Evolutionary conservation across 2,329 filamentous ascomycete genomes (phyloP), one percentile per base, ranked within the genome.

Genomic region (Fusarium domesticum): DNA sequence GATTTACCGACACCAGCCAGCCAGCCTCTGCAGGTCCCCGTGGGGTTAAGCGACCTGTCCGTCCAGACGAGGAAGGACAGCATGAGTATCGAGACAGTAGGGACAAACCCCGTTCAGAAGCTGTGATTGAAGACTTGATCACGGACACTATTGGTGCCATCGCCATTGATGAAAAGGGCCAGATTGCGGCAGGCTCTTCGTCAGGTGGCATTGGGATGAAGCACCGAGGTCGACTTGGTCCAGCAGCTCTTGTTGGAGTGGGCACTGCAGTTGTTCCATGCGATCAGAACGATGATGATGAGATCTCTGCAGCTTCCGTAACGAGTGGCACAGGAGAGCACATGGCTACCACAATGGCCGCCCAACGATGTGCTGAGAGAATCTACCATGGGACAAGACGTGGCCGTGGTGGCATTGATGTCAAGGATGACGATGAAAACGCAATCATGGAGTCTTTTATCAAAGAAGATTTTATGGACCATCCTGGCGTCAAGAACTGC

Each of bases 201-300:
- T 98, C 95, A 14, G 93, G 93, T 6, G 93, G 93, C 1, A 98
- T 98, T 63, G 92, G 93, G 19, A 96, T 98, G 92, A 98, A 98
- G 64, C 91, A 96, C 66, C 82, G 83, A 48, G 95, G 93, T 6
- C 85, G 93, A 28, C 80, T 96, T 51, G 95, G 93, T 0, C 93
- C 93, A 23, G 95, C 93, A 25, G 93, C 93, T 16, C 77, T 98
- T 14, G 88, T 97, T 12, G 92, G 93, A 6, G 82, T 97, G 41
- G 93, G 93, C 43, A 92, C 90, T 16, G 87, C 89, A 28, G 85
- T 98, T 19, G 80, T 96, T n/a, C 92, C 92, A 2, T 73, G 76
- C 18, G 82, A 90, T 50, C 72, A 79, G 2, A 76, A 80, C 20
- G 91, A 96, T 60, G 72, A 79, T 6, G 81, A 88, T 3, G 72